A percentile compares a stretch with the other conserved stretches of the same genome.
Conservation (phyloP, 495 filamentous ascomycete genomes). For the Apodospora peruviana region DNA sequence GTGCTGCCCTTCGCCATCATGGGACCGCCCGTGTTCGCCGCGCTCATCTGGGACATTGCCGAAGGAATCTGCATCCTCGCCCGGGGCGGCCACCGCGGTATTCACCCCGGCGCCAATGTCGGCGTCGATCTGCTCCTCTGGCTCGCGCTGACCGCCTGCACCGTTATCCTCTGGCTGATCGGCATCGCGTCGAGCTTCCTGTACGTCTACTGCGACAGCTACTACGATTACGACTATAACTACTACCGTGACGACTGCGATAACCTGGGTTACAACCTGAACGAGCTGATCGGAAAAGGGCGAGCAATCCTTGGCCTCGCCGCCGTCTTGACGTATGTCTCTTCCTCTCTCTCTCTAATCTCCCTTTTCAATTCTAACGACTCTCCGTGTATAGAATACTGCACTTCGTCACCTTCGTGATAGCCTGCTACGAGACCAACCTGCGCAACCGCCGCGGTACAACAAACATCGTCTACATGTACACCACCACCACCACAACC, state of each 20-base stretch:
- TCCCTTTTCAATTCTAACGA: not conserved
- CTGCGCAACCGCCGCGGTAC: not conserved
- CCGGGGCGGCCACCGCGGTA: slow-evolving; percentile 9
- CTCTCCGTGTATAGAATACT: not conserved
- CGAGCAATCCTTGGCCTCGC: not conserved
- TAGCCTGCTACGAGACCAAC: not conserved
- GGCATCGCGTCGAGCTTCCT: not conserved
- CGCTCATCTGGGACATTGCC: slow-evolving; percentile 5
- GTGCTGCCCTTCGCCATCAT: not conserved
- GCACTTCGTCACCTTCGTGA: not conserved
- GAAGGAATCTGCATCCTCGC: slow-evolving; percentile 11
- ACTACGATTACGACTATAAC: not conserved
- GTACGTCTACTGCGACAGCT: not conserved
- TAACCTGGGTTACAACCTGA: too few species aligned
- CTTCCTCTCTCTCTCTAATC: not conserved
- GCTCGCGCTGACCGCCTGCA: slow-evolving; percentile 3
- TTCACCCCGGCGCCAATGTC: slow-evolving; percentile 14
- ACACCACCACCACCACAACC: not conserved
- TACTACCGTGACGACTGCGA: not conserved
- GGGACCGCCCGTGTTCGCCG: not conserved
- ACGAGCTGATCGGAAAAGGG: not conserved
- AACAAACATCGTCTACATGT: not conserved
- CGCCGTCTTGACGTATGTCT: not conserved
- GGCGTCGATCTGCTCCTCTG: slow-evolving; percentile 14
- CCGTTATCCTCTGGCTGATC: not conserved